Conservation (phyloP, 306 rosid species). For the Rubus idaeus region DNA sequence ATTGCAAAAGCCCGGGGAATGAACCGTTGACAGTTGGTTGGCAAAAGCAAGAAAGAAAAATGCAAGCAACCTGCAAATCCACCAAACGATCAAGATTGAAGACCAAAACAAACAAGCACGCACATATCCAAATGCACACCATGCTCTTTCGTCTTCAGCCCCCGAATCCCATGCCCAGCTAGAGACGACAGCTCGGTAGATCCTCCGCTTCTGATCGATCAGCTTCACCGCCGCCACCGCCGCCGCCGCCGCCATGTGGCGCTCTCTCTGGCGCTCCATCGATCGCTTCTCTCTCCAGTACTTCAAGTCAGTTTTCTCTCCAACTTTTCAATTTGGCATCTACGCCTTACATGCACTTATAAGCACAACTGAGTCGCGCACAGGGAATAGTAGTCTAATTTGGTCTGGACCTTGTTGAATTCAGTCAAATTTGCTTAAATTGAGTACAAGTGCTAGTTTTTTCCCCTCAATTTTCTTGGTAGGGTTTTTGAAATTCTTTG, state of each 20-base stretch:
- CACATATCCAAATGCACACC: neutral
- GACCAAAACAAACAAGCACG: neutral
- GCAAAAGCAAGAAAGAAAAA: neutral
- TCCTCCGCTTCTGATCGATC: neutral
- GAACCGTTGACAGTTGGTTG: conserved; percentile 4
- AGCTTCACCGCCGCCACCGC: neutral
- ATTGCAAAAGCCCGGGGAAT: neutral
- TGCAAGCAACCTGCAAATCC: neutral
- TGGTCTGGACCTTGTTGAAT: neutral
- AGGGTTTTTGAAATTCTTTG: neutral
- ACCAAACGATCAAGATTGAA: neutral
- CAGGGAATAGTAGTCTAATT: neutral
- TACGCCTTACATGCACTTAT: neutral
- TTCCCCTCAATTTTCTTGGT: neutral
- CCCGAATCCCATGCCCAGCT: neutral
- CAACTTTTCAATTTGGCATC: neutral
- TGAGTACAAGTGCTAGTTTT: neutral
- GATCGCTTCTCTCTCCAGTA: conserved; percentile 83
- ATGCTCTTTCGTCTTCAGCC: neutral
- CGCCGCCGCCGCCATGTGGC: conserved; percentile 47
- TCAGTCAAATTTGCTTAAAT: neutral
- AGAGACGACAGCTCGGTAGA: neutral
- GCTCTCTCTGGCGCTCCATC: conserved; percentile 69
- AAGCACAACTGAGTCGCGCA: neutral
- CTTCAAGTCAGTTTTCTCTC: conserved; percentile 50